A percentile compares a stretch with the other conserved stretches of the same genome.
Conservation (phyloP, 768 basidiomycete species). For the Pulveroboletus sp. region DNA sequence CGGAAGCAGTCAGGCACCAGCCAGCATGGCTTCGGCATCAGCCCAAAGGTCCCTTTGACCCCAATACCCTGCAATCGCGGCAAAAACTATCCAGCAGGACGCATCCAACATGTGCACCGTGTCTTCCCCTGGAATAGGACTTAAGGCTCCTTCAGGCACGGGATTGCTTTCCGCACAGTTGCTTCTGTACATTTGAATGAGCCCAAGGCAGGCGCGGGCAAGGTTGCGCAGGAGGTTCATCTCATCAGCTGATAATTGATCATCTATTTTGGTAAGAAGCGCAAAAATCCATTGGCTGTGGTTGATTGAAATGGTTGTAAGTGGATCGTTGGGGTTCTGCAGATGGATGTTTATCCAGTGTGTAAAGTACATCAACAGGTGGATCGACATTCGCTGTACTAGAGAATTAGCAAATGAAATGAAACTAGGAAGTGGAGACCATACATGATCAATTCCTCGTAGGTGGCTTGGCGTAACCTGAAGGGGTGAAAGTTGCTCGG, state of each 20-base stretch:
- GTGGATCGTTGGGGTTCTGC: constrained; percentile 37
- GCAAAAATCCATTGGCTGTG: constrained; percentile 81
- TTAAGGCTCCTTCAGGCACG: constrained; percentile 6
- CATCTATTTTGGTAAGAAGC: constrained; percentile 67
- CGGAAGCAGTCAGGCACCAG: constrained; percentile 10
- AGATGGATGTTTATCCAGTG: constrained; percentile 74
- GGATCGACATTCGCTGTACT: constrained; percentile 61
- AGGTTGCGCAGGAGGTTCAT: constrained; percentile 74
- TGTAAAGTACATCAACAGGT: constrained; percentile 80
- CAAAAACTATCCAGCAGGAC: constrained; percentile 75
- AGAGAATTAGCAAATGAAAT: constrained; percentile 7
- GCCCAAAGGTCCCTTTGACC: constrained; percentile 79
- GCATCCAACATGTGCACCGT: constrained; percentile 37
- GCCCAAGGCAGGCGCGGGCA: constrained; percentile 62
- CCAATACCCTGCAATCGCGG: constrained; percentile 67
- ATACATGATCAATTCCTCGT: constrained; percentile 65
- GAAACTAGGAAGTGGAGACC: constrained; percentile 10
- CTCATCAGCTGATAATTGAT: constrained; percentile 69
- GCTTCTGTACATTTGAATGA: constrained; percentile 37
- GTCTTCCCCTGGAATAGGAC: background rate
- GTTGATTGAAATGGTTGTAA: constrained; percentile 44
- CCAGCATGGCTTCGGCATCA: constrained; percentile 62
- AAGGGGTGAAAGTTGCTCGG: constrained; percentile 33
- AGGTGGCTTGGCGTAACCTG: constrained; percentile 61
- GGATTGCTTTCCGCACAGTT: constrained; percentile 18